Evolutionary conservation across 805 yeast genomes (phyloP).

Genomic region (Saturnispora mendoncae): DNA sequence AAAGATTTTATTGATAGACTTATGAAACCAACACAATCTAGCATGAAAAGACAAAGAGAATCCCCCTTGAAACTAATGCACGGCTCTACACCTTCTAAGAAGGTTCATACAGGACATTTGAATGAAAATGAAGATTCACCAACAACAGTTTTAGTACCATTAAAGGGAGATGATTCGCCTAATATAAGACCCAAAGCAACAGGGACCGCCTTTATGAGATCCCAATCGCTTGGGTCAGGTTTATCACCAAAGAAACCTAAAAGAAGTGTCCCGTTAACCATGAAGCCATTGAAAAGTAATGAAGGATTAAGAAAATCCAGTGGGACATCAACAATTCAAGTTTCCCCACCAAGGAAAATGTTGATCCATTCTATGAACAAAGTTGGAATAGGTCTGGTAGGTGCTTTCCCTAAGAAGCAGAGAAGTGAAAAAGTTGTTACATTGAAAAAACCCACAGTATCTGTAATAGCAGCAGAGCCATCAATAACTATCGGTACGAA

Average conservation of each 20-base stretch:
- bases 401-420: neutral
- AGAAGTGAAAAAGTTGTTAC: neutral
- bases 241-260: neutral
- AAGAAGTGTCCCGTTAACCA: slow-evolving; percentile 21
- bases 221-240: neutral
- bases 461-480: neutral
- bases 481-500: neutral
- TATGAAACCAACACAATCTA: slow-evolving; percentile 22
- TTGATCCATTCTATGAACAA: slow-evolving; percentile 7
- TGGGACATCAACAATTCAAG: neutral
- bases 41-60: slow-evolving; percentile 13
- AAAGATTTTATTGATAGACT: slow-evolving; percentile 17
- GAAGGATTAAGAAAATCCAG: slow-evolving; percentile 6
- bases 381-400: neutral
- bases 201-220: too few relatives aligned
- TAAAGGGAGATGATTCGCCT: neutral
- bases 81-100: too few relatives aligned
- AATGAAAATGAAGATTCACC: slow-evolving; percentile 1
- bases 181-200: too few relatives aligned
- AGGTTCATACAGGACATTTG: too few relatives aligned
- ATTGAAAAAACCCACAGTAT: neutral
- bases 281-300: slow-evolving; percentile 19
- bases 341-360: slow-evolving; percentile 2
- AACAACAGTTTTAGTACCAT: too few relatives aligned
- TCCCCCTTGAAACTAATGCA: slow-evolving; percentile 4